Conservation (phyloP, 495 filamentous ascomycete genomes). For the Daldinia concentrica region DNA sequence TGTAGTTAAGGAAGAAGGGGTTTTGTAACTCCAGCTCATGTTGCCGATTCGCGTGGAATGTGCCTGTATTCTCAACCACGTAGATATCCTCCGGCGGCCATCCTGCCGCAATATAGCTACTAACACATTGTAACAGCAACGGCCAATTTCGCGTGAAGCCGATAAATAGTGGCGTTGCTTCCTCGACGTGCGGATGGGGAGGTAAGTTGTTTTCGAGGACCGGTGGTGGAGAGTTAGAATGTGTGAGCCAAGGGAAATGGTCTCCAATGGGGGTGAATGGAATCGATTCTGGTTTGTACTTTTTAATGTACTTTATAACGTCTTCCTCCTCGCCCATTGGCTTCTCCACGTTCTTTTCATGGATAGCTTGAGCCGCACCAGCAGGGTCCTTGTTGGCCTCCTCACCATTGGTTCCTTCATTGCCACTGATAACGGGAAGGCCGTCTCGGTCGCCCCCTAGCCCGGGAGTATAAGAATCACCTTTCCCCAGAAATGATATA, state of each 20-base stretch:
- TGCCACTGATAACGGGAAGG: neutral
- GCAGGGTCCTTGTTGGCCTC: slow-evolving; percentile 15
- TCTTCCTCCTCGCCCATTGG: slow-evolving; percentile 19
- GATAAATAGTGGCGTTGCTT: slow-evolving; percentile 64
- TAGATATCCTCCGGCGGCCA: slow-evolving; percentile 69
- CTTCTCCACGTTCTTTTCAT: slow-evolving; percentile 33
- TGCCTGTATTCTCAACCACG: slow-evolving; percentile 70
- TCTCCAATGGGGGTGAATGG: slow-evolving; percentile 38
- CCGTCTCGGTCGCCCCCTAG: slow-evolving; percentile 13
- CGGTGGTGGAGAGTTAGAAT: slow-evolving; percentile 28
- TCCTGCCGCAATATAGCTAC: slow-evolving; percentile 67
- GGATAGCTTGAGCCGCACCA: slow-evolving; percentile 24
- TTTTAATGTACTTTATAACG: slow-evolving; percentile 34
- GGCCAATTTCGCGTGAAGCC: slow-evolving; percentile 70
- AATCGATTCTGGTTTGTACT: slow-evolving; percentile 42
- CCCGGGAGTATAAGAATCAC: neutral
- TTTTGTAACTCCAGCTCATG: slow-evolving; percentile 64
- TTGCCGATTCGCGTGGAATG: slow-evolving; percentile 62
- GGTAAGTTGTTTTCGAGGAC: slow-evolving; percentile 52
- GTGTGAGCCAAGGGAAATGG: slow-evolving; percentile 44
- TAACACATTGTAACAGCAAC: slow-evolving; percentile 64
- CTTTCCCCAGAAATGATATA: slow-evolving; percentile 20
- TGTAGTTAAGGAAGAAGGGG: slow-evolving; percentile 69
- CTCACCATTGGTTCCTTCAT: slow-evolving; percentile 11
- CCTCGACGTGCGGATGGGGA: slow-evolving; percentile 49